Evolutionary conservation across 2,329 filamentous ascomycete species (phyloP).

Genomic region (Paracoccidioides brasiliensis): DNA sequence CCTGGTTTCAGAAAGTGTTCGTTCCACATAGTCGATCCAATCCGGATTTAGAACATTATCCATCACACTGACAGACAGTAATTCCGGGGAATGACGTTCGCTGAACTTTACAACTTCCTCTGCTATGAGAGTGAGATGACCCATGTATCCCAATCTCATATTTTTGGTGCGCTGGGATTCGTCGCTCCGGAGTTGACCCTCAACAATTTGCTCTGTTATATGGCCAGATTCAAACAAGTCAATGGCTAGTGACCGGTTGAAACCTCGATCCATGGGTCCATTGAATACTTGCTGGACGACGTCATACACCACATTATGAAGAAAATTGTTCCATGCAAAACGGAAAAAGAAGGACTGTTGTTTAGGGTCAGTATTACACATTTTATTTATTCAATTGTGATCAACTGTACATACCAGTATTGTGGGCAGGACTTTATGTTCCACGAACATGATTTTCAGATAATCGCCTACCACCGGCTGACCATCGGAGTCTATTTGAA

Average conservation of each 20-base stretch:
- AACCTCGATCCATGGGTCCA: conserved; percentile 90
- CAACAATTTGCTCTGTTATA: conserved; percentile 81
- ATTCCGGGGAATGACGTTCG: conserved; percentile 78
- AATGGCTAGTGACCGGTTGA: conserved; percentile 77
- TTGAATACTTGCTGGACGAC: conserved; percentile 99
- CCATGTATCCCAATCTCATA: conserved; percentile 96
- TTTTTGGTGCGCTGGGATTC: conserved; percentile 69
- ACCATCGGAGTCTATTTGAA: conserved; percentile 48
- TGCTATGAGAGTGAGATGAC: conserved; percentile 88
- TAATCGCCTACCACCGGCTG: conserved; percentile 83
- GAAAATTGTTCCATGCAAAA: conserved; percentile 98
- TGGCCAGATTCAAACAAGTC: conserved; percentile 86
- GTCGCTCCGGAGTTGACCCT: conserved; percentile 77
- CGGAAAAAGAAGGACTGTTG: conserved; percentile 87
- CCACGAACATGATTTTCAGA: conserved; percentile 91
- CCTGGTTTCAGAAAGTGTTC: conserved; percentile 79
- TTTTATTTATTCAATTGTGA: conserved; percentile 1
- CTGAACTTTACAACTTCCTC: conserved; percentile 99
- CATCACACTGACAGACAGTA: conserved; percentile 69
- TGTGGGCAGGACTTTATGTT: conserved; percentile 85
- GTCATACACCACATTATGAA: conserved; percentile 98
- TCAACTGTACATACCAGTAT: conserved; percentile 59
- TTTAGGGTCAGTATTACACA: conserved; percentile 2
- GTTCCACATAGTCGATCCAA: conserved; percentile 92
- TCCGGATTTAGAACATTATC: conserved; percentile 79